phyloP scores from a whole-genome alignment of 495 filamentous ascomycete genomes.

The Aspergillus carlsbadensis region DNA sequence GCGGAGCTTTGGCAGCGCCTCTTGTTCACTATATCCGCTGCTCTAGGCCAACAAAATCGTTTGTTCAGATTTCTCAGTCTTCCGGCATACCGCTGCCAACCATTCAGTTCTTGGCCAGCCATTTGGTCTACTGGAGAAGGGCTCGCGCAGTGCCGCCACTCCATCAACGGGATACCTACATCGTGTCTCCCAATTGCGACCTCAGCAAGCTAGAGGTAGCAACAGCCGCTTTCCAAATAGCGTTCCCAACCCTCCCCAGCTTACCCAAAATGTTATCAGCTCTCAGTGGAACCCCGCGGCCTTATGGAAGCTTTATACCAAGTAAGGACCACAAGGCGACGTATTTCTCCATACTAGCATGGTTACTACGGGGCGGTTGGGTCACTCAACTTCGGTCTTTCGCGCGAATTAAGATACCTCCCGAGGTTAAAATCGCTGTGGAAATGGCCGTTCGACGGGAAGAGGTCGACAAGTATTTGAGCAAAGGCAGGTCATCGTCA shows the following conservation, averaged over 20 bases:
- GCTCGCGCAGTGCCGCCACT: conserved; percentile 90
- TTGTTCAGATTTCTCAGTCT: conserved; percentile 72
- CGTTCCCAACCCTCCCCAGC: conserved; percentile 77
- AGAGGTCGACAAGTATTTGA: conserved; percentile 43
- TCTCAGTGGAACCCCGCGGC: conserved; percentile 71
- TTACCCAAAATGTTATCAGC: conserved; percentile 81
- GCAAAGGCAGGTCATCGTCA: conserved; percentile 24
- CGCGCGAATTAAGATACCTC: conserved; percentile 67
- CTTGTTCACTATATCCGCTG: conserved; percentile 82
- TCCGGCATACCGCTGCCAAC: conserved; percentile 72
- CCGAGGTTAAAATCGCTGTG: conserved; percentile 50
- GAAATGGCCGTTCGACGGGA: conserved; percentile 44
- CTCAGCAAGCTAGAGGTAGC: conserved; percentile 69
- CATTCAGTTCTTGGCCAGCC: conserved; percentile 80
- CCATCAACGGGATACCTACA: conserved; percentile 87
- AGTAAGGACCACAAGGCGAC: conserved; percentile 82
- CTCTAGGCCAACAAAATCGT: conserved; percentile 81
- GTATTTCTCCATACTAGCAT: conserved; percentile 88
- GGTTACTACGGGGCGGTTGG: conserved; percentile 89
- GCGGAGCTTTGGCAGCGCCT: conserved; percentile 65
- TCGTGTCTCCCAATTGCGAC: conserved; percentile 89
- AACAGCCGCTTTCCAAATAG: conserved; percentile 65
- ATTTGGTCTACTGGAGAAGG: conserved; percentile 92
- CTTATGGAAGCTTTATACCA: conserved; percentile 79
- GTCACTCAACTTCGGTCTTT: conserved; percentile 89